These are phyloP conservation scores for Diplodia seriata DNA, from an alignment of 2,329 filamentous ascomycete species.

Conservation along the genomic window DNA sequence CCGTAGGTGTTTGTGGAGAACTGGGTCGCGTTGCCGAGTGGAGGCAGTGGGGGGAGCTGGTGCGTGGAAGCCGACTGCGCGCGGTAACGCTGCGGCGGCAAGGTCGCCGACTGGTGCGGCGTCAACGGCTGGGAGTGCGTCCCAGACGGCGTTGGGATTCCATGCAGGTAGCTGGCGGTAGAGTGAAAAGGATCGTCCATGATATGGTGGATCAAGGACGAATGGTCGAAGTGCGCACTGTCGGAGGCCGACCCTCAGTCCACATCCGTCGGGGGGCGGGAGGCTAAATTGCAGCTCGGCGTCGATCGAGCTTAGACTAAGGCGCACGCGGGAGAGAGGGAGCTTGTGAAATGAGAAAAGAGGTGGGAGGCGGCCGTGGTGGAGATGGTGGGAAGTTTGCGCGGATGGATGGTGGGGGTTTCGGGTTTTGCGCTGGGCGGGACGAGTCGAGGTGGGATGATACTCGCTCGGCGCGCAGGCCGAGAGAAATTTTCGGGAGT, in stretches of 20 bases:
- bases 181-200: constrained; percentile 33
- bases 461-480: constrained; percentile 31
- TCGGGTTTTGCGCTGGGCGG: constrained; percentile 31
- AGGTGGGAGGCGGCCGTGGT: constrained; percentile 9
- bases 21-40: constrained; percentile 32
- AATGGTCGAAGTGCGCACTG: constrained; percentile 23
- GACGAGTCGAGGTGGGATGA: constrained; percentile 32
- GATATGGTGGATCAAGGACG: constrained; percentile 30
- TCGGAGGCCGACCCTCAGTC: constrained; percentile 21
- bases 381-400: constrained; percentile 28
- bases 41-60: constrained; percentile 34
- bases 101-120: constrained; percentile 29
- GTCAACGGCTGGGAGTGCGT: constrained; percentile 33
- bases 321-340: constrained; percentile 2
- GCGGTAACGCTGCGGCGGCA: constrained; percentile 33
- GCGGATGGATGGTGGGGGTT: constrained; percentile 30
- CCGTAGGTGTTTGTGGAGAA: constrained; percentile 34
- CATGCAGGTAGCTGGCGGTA: constrained; percentile 31
- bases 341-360: constrained; percentile 13
- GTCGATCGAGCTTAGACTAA: constrained; percentile 28
- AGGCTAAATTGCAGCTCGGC: constrained; percentile 25
- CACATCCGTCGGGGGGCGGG: constrained; percentile 31
- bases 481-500: constrained; percentile 32
- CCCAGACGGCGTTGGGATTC: constrained; percentile 32
- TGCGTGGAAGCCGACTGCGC: constrained; percentile 32